phyloP scores from a whole-genome alignment of 2,329 filamentous ascomycete genomes.

The Escovopsis sp. region DNA sequence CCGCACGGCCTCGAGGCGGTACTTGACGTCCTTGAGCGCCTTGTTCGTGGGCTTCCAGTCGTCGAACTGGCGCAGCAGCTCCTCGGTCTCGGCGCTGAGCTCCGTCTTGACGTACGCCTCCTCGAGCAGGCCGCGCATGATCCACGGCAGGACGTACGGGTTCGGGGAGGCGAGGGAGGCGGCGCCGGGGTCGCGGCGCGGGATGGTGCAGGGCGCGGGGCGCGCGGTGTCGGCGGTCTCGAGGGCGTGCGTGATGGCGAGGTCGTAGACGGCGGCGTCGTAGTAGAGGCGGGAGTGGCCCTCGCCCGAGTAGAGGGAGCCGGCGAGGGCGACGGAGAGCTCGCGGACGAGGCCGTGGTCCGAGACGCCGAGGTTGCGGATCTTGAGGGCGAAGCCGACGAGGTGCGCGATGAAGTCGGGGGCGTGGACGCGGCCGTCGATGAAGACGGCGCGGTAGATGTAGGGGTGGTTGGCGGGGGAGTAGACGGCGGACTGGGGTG shows the following conservation, averaged over 20 bases:
- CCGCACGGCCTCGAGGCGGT: constrained; percentile 77
- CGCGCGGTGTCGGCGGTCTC: constrained; percentile 47
- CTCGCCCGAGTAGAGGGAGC: constrained; percentile 80
- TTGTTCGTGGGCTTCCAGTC: constrained; percentile 86
- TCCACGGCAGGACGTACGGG: constrained; percentile 87
- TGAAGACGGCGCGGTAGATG: constrained; percentile 89
- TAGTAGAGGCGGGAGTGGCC: constrained; percentile 91
- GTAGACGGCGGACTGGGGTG: constrained; percentile 62
- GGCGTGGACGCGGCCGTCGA: constrained; percentile 82
- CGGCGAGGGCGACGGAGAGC: constrained; percentile 73
- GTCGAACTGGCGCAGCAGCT: constrained; percentile 78
- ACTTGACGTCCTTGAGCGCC: constrained; percentile 89
- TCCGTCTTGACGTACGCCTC: constrained; percentile 82
- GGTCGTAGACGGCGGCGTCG: constrained; percentile 70
- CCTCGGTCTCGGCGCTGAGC: constrained; percentile 58
- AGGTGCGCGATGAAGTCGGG: constrained; percentile 90
- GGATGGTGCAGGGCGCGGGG: constrained; percentile 6
- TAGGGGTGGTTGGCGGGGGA: constrained; percentile 78
- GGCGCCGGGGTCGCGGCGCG: constrained; percentile 8
- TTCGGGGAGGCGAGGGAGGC: constrained; percentile 43
- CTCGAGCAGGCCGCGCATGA: constrained; percentile 83
- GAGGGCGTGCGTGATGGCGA: constrained; percentile 58
- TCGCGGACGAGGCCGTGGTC: constrained; percentile 91
- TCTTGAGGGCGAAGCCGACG: constrained; percentile 81
- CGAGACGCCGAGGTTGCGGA: constrained; percentile 82